A percentile compares a stretch with the other conserved stretches of the same genome.
phyloP scores from a whole-genome alignment of 2,329 filamentous ascomycete species.

The Zopfia rhizophila region DNA sequence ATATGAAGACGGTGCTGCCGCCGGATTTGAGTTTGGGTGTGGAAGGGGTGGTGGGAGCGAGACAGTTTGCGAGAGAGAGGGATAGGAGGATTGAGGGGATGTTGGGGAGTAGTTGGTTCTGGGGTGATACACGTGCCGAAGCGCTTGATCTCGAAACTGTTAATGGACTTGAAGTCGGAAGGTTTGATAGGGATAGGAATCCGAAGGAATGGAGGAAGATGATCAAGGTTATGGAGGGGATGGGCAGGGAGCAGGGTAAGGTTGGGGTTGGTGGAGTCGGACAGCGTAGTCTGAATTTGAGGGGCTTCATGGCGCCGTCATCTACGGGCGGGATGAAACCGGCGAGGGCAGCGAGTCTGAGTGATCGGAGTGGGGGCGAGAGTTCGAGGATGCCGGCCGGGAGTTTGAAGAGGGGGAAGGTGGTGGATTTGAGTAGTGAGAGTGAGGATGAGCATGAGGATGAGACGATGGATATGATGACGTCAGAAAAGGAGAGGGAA shows the following conservation, averaged over 20 bases:
- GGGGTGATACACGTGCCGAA: conserved; percentile 66
- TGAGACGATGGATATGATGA: conserved; percentile 16
- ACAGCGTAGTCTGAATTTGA: conserved; percentile 11
- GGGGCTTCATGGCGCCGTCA: conserved; percentile 37
- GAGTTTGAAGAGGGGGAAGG: conserved; percentile 22
- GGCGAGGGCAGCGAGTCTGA: not conserved
- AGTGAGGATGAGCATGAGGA: conserved; percentile 30
- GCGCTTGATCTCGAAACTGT: conserved; percentile 65
- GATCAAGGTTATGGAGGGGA: conserved; percentile 57
- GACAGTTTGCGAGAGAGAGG: conserved; percentile 57
- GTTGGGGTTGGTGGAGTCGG: not conserved
- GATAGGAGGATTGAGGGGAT: conserved; percentile 60
- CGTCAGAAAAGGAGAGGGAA: conserved; percentile 19
- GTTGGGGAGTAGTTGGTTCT: conserved; percentile 63
- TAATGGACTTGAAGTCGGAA: conserved; percentile 63
- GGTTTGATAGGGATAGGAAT: conserved; percentile 57
- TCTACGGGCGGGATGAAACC: conserved; percentile 5
- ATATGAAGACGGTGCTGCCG: conserved; percentile 4
- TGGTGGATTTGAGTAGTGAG: conserved; percentile 25
- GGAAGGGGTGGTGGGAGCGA: conserved; percentile 56
- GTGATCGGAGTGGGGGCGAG: not conserved
- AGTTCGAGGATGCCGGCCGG: not conserved
- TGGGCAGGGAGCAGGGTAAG: conserved; percentile 1
- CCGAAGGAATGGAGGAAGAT: conserved; percentile 59
- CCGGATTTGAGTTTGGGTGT: conserved; percentile 57